A percentile compares a stretch with the other conserved stretches of the same genome.
Evolutionary conservation across 352 stramenopile species (phyloP).

Genomic region (Proteromonas lacertae): DNA sequence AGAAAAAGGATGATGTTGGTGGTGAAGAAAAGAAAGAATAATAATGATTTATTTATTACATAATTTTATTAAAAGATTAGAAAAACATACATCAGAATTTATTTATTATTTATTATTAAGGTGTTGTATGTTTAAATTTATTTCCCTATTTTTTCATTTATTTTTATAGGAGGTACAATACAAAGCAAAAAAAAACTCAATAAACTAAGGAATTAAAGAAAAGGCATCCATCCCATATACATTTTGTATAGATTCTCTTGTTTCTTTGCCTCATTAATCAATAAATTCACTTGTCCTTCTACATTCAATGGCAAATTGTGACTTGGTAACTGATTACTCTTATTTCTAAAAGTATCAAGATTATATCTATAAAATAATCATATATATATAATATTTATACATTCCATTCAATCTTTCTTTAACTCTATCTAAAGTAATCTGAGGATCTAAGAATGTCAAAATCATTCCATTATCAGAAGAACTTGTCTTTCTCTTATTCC

Average conservation of each 20-base stretch:
- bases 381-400: conserved; percentile 19
- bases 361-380: not conserved
- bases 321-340: not conserved
- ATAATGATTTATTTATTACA: too few species aligned
- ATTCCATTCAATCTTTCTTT: conserved; percentile 50
- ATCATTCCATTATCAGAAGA: not conserved
- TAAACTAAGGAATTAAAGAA: conserved; percentile 16
- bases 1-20: too few species aligned
- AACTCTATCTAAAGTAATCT: conserved; percentile 41
- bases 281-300: conserved; percentile 53
- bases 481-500: not conserved
- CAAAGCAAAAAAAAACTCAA: conserved; percentile 1
- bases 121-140: too few species aligned
- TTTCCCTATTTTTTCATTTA: too few species aligned
- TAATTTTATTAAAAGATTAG: too few species aligned
- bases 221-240: conserved; percentile 76
- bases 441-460: conserved; percentile 35
- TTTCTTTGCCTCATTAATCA: conserved; percentile 57
- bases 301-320: conserved; percentile 56
- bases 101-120: too few species aligned
- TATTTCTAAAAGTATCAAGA: not conserved
- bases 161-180: too few species aligned
- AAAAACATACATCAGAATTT: too few species aligned
- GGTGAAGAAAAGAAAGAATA: too few species aligned
- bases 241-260: conserved; percentile 61